Evolutionary conservation across 768 basidiomycete genomes (phyloP).

Genomic region (Tricholoma furcatifolium): DNA sequence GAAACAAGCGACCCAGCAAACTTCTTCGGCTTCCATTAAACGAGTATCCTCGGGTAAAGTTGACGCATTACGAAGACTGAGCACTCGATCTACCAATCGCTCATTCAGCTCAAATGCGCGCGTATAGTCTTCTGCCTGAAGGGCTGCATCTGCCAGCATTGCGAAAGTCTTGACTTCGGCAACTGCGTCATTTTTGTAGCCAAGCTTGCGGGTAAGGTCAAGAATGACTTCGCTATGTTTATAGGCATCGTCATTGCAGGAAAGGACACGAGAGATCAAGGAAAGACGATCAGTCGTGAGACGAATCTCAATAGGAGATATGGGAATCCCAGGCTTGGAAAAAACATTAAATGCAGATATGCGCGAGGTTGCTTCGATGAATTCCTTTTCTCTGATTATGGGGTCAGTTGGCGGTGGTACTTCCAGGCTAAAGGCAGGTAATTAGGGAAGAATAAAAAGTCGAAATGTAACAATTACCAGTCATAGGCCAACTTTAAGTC

Average conservation of each 20-base stretch:
- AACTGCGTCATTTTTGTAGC: slow-evolving; percentile 67
- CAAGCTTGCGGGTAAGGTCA: slow-evolving; percentile 87
- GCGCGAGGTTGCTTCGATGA: slow-evolving; percentile 96
- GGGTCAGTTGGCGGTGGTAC: slow-evolving; percentile 66
- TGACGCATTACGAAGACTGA: slow-evolving; percentile 40
- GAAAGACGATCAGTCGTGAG: slow-evolving; percentile 86
- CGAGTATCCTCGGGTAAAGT: slow-evolving; percentile 32
- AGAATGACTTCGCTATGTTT: slow-evolving; percentile 91
- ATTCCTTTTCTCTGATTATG: slow-evolving; percentile 74
- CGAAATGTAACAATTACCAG: slow-evolving; percentile 54
- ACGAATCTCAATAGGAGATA: slow-evolving; percentile 92
- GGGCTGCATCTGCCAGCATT: slow-evolving; percentile 88
- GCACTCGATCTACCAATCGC: slow-evolving; percentile 65
- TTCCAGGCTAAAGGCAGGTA: slow-evolving; percentile 54
- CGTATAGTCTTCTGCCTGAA: slow-evolving; percentile 77
- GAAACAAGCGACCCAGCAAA: slow-evolving; percentile 90
- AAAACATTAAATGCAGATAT: slow-evolving; percentile 89
- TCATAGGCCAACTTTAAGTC: slow-evolving; percentile 98
- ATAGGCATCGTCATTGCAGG: slow-evolving; percentile 83
- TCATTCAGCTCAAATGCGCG: slow-evolving; percentile 72
- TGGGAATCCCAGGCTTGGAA: slow-evolving; percentile 70
- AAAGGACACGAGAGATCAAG: slow-evolving; percentile 84
- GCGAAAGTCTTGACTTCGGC: slow-evolving; percentile 82
- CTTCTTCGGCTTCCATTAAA: slow-evolving; percentile 64
- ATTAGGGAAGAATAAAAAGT: slow-evolving; percentile 3